phyloP scores from a whole-genome alignment of 257 asterid genomes.

The Scutellaria baicalensis region DNA sequence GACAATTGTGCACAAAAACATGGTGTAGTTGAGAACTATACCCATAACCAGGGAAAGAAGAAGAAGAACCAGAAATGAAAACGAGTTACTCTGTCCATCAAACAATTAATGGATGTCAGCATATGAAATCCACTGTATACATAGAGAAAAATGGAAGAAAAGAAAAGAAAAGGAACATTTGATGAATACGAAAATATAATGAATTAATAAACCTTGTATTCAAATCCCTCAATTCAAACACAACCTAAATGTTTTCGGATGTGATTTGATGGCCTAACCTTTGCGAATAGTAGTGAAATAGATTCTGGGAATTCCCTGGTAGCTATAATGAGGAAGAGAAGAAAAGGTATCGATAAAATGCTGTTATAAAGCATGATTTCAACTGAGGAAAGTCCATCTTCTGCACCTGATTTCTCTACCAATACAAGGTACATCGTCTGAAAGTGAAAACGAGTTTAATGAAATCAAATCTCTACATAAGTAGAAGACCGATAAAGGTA shows the following conservation, averaged over 20 bases:
- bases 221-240: not conserved
- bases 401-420: constrained; percentile 97
- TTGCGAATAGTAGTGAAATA: constrained; percentile 50
- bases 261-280: constrained; percentile 44
- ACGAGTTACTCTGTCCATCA: constrained; percentile 58
- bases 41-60: constrained; percentile 91
- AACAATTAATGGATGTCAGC: not conserved
- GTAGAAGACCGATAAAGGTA: not conserved
- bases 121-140: not conserved
- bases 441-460: constrained; percentile 2
- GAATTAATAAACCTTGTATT: no score
- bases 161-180: not conserved
- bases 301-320: constrained; percentile 93
- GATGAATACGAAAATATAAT: not conserved
- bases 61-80: constrained; percentile 53
- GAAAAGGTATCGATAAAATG: constrained; percentile 77
- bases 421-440: constrained; percentile 99
- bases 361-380: constrained; percentile 95
- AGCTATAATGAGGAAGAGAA: constrained; percentile 73
- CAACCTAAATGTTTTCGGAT: not conserved
- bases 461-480: constrained; percentile 1
- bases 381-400: constrained; percentile 88
- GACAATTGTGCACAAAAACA: constrained; percentile 94
- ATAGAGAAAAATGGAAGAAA: no score
- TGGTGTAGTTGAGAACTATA: constrained; percentile 88